phyloP scores from a whole-genome alignment of 768 basidiomycete species.

The Filobasidium floriforme region DNA sequence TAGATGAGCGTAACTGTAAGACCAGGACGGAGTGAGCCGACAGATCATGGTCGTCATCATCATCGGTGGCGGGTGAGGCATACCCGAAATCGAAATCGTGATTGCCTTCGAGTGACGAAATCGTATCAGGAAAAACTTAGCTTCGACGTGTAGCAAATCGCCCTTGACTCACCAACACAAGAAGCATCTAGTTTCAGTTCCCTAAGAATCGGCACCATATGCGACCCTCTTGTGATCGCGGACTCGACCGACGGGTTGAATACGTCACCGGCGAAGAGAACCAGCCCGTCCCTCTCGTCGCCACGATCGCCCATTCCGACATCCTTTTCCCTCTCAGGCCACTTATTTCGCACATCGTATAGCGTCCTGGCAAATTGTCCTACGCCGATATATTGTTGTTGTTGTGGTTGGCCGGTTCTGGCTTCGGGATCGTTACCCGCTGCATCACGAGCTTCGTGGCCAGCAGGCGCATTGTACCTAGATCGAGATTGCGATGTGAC shows the following conservation, averaged over 20 bases:
- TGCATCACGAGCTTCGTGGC: constrained; percentile 25
- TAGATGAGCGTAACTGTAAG: constrained; percentile 39
- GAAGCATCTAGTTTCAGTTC: constrained; percentile 69
- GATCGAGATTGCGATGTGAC: not conserved
- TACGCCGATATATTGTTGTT: constrained; percentile 65
- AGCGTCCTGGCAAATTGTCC: constrained; percentile 74
- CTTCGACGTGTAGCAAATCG: not conserved
- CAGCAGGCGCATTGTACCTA: constrained; percentile 33
- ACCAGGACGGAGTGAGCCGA: not conserved
- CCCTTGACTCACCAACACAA: constrained; percentile 57
- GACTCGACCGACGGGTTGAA: constrained; percentile 82
- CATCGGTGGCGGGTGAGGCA: constrained; percentile 6
- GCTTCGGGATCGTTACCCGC: constrained; percentile 5
- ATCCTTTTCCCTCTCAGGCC: constrained; percentile 43
- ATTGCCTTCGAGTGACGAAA: constrained; percentile 56
- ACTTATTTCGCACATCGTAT: constrained; percentile 56
- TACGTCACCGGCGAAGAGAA: constrained; percentile 80
- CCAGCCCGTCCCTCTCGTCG: constrained; percentile 60
- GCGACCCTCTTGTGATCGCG: constrained; percentile 66
- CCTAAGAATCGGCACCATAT: constrained; percentile 63
- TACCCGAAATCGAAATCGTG: constrained; percentile 70
- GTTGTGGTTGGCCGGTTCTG: not conserved
- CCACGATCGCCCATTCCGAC: constrained; percentile 22
- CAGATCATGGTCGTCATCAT: not conserved
- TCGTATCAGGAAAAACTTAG: constrained; percentile 4